Percentiles rank a stretch among this genome's conserved stretches.
Evolutionary conservation across 2,329 filamentous ascomycete species (phyloP).

Genomic region (Aspergillus pseudoterreus): DNA sequence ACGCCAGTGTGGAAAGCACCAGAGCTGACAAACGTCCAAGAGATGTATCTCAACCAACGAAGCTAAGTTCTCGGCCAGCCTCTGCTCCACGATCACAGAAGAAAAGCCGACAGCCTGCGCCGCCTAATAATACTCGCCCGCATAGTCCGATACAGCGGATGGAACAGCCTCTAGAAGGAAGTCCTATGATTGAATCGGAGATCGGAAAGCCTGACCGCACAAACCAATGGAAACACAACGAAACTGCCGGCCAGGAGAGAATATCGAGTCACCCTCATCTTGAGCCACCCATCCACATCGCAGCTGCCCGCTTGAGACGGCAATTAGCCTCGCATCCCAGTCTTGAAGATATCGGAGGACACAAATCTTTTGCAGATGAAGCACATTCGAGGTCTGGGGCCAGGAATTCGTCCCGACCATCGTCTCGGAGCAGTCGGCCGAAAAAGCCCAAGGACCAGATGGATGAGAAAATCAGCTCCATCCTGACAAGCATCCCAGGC

Average conservation of each 20-base stretch:
- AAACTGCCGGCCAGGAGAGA: neutral
- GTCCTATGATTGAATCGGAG: neutral
- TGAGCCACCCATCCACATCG: constrained; percentile 18
- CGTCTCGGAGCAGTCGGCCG: constrained; percentile 40
- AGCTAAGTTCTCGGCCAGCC: neutral
- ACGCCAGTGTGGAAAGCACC: constrained; percentile 9
- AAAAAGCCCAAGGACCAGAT: constrained; percentile 61
- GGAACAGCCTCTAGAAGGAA: constrained; percentile 11
- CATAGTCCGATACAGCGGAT: constrained; percentile 9
- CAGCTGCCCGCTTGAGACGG: constrained; percentile 23
- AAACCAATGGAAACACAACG: constrained; percentile 16
- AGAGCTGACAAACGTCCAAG: constrained; percentile 5
- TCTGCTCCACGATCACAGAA: constrained; percentile 10
- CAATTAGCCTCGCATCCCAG: constrained; percentile 30
- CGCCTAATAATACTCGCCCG: constrained; percentile 5
- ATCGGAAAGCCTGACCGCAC: neutral
- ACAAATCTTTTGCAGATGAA: constrained; percentile 18
- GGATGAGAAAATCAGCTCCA: constrained; percentile 74
- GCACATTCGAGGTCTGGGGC: constrained; percentile 6
- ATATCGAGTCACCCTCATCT: neutral
- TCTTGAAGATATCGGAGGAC: constrained; percentile 29
- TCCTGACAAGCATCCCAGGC: constrained; percentile 72
- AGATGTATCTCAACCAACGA: neutral
- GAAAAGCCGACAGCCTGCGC: constrained; percentile 8
- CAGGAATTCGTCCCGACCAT: constrained; percentile 25